Evolutionary conservation across 805 yeast species (phyloP), one percentile per base, ranked within the genome.

Genomic region (Candida insectalens): DNA sequence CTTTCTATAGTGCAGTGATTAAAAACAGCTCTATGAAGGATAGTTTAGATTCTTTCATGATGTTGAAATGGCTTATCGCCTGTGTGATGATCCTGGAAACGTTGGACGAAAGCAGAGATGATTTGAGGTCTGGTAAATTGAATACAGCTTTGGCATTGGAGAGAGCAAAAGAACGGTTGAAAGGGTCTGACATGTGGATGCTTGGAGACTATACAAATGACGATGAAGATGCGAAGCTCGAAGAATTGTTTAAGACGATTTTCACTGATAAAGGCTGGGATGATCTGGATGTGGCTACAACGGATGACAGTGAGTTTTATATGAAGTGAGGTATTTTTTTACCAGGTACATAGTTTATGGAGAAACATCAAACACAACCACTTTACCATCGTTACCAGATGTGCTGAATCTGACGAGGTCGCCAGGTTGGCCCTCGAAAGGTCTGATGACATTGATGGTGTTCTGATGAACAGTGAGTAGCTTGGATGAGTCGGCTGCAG

Each of bases 331-430:
- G n/a, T n/a, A n/a, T n/a, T n/a, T n/a, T n/a, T n/a, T n/a, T n/a
- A n/a, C n/a, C n/a, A n/a, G n/a, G n/a, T n/a, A n/a, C n/a, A n/a
- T n/a, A n/a, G n/a, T n/a, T n/a, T n/a, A n/a, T n/a, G n/a, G n/a
- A n/a, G n/a, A 74, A 34, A 69, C 67, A 34, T 64, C 62, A 55
- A 83, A 89, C 32, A 89, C 66, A 27, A 88, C 97, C 34, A 89
- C 72, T 53, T 81, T 82, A 35, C 98, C 97, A 53, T 92, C 98
- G 38, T 83, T 74, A 37, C 96, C 96, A 38, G 85, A 76, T 12
- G 87, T 65, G 9, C 84, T 75, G 41, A 77, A 65, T 57, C 72
- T 67, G 23, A 82, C 72, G 10, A 41, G 35, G 26, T 74, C 74
- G 19, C 60, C 57, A 6, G 63, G 45, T 23, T 60, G 62, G 37